Conservation (phyloP, 2,329 filamentous ascomycete species). For the Geosmithia flava region DNA sequence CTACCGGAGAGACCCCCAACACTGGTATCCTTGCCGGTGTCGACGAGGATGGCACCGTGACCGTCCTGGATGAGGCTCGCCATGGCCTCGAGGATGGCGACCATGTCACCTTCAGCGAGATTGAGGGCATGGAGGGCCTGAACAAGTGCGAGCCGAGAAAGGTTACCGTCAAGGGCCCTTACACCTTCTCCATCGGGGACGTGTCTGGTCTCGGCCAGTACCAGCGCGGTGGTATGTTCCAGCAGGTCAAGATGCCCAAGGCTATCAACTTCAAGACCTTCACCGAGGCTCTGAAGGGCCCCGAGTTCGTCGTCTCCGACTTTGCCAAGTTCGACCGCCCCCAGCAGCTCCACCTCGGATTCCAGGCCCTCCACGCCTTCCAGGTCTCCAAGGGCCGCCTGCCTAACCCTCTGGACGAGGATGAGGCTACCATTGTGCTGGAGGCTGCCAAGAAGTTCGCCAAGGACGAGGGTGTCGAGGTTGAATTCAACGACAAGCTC, state of each 20-base stretch:
- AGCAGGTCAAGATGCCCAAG: slow-evolving; percentile 98
- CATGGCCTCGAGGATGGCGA: slow-evolving; percentile 96
- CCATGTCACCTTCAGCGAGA: slow-evolving; percentile 85
- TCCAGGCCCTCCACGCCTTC: slow-evolving; percentile 87
- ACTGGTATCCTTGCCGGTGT: slow-evolving; percentile 86
- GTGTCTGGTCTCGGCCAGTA: slow-evolving; percentile 81
- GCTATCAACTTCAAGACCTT: slow-evolving; percentile 79
- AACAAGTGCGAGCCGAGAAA: slow-evolving; percentile 80
- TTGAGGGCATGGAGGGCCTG: slow-evolving; percentile 82
- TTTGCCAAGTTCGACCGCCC: slow-evolving; percentile 97
- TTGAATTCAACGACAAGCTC: slow-evolving; percentile 81
- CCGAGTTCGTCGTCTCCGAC: slow-evolving; percentile 84
- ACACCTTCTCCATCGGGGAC: slow-evolving; percentile 94
- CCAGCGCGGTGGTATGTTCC: slow-evolving; percentile 76
- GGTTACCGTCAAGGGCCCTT: slow-evolving; percentile 87
- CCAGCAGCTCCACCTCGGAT: slow-evolving; percentile 78
- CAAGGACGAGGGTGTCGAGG: slow-evolving; percentile 50
- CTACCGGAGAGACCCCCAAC: slow-evolving; percentile 78
- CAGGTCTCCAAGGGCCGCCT: slow-evolving; percentile 61
- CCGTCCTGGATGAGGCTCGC: slow-evolving; percentile 84
- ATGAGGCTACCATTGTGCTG: slow-evolving; percentile 68
- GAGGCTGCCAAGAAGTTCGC: slow-evolving; percentile 65
- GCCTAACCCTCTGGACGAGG: slow-evolving; percentile 72
- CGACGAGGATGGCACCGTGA: slow-evolving; percentile 80
- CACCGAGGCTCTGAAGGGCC: slow-evolving; percentile 65